Base-by-base conservation (phyloP, 2,329 filamentous ascomycete genomes). In the Aureobasidium sp. region DNA sequence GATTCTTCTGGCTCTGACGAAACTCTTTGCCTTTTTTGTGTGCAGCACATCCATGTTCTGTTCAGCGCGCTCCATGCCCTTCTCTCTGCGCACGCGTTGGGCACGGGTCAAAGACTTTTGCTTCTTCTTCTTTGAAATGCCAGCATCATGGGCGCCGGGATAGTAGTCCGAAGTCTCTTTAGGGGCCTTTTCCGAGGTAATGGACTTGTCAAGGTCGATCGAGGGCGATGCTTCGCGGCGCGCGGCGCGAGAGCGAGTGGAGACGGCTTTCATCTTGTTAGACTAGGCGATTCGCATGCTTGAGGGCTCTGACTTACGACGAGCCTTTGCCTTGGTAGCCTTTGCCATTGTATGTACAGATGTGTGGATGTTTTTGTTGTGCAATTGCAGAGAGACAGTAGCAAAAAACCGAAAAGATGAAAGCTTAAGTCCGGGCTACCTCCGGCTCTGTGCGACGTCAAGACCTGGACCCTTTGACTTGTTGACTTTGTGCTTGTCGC, bases 221-320 rank as follows among this genome's bases (percentile, higher is more conserved):
- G 81, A 76, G 22, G 85, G 84, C 3, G 84, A 86, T 14, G 81
- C 80, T 41, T 83, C 86, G 59, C 87, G 82, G 64, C 86, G 80
- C 35, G 85, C 85, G 55, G 85, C 85, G 59, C 87, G 84, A 50
- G 87, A 90, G 72, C 84, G 85, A 55, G 81, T 69, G 4, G 85
- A 87, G 34, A 75, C 74, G 52, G 73, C 83, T 86, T 64, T 6
- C 16, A 12, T 30, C 11, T 6, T 24, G 34, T 49, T 21, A 49
- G 24, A 2, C 11, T n/a, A 11, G 3, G 34, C 6, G 8, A 19
- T 3, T 8, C 12, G 4, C 6, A 14, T 4, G 10, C 7, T 4
- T 3, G 12, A 37, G 5, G n/a, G 11, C 1, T 5, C 6, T 4
- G 25, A 17, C 30, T 16, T 6, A 22, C 17, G 32, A 63, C 62